Conservation (phyloP, 129 eudicot genomes). For the Lactuca sativa region DNA sequence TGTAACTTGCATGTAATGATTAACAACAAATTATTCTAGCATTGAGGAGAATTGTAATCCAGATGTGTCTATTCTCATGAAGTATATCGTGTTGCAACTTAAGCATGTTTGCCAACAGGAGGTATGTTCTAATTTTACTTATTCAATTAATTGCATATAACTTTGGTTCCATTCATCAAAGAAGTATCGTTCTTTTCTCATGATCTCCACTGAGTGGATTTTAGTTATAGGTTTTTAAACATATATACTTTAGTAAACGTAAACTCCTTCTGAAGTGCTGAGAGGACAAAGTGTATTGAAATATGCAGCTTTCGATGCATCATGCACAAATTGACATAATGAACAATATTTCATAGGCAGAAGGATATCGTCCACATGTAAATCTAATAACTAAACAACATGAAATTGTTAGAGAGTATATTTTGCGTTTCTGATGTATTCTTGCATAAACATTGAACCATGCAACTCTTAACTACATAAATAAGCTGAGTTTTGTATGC, state of each 20-base stretch:
- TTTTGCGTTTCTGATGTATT: too few species aligned
- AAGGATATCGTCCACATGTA: background rate
- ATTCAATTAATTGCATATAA: background rate
- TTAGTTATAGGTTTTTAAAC: background rate
- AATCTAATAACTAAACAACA: background rate
- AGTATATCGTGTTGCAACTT: too few species aligned
- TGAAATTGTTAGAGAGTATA: too few species aligned
- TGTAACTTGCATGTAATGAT: too few species aligned
- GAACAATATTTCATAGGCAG: background rate
- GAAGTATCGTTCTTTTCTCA: background rate
- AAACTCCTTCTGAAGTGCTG: background rate
- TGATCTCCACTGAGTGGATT: background rate
- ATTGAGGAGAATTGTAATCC: too few species aligned
- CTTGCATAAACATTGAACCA: background rate
- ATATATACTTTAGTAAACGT: background rate
- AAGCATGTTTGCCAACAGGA: background rate
- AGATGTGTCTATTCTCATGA: too few species aligned
- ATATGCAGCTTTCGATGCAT: background rate
- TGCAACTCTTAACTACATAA: background rate
- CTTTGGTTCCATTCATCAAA: background rate
- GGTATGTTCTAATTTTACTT: slow-evolving; percentile 1
- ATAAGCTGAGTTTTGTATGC: too few species aligned
- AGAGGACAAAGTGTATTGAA: too few species aligned
- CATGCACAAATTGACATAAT: background rate
- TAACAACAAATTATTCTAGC: too few species aligned